Evolutionary conservation across 2,329 filamentous ascomycete species (phyloP), one percentile per base, ranked within the genome.

Genomic region (Fusarium cicatricum): DNA sequence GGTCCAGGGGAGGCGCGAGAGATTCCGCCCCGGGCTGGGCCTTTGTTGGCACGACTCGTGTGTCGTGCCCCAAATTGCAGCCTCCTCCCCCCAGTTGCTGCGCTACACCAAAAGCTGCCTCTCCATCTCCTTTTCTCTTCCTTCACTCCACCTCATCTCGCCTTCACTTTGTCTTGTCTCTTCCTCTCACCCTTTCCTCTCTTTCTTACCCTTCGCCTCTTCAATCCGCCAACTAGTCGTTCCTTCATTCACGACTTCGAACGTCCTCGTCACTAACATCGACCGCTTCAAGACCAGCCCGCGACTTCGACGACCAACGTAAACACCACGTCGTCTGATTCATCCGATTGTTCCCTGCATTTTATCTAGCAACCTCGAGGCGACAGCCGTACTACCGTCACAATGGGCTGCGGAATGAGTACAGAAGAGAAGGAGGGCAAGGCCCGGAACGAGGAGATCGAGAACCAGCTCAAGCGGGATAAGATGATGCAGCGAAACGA

Each of bases 381-480:
- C 57, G 46, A 64, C 45, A 49, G 52, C 50, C 61, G 59, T 47
- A 58, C 65, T 58, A 70, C 77, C 79, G 82, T 76, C 89, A 92
- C 83, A 72, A 99, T 99, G 95, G 95, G 95, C 88, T 99, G 95
- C 79, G 94, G 94, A 81, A 96, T 97, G 92, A 98, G 94, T 78
- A 97, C 95, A 75, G 95, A 98, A 84, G 95, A 98, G 82, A 97
- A 97, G 90, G 95, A 98, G 92, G 94, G 95, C 82, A 98, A 97
- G 91, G 91, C 92, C 84, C 90, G 95, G 71, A 98, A 99, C 77
- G 95, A 99, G 85, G 94, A 98, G 87, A 99, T 99, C 74, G 95
- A 99, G 82, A 98, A 97, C 78, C 94, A 98, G 84, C 84, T 98
- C 75, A 98, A 97, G 87, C 87, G 92, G 77, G 95, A 99, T 76